phyloP scores from a whole-genome alignment of 2,329 filamentous ascomycete genomes.

The Grosmannia serpens region DNA sequence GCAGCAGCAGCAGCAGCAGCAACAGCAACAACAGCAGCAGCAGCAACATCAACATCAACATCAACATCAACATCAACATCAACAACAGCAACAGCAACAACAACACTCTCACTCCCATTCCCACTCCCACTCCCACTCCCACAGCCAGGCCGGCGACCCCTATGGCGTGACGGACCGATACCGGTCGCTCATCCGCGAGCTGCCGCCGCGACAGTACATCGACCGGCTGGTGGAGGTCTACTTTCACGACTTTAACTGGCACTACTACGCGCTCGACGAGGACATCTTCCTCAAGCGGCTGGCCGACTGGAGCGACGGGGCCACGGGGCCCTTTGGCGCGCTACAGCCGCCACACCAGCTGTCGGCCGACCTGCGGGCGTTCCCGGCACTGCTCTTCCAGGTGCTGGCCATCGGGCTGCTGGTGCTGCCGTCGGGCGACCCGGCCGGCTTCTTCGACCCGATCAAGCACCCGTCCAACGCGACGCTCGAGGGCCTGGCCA shows the following conservation, averaged over 20 bases:
- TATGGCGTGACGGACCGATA: conserved; percentile 43
- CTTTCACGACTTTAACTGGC: conserved; percentile 47
- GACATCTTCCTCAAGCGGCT: conserved; percentile 39
- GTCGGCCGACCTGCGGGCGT: conserved; percentile 38
- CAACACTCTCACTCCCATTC: too few species aligned
- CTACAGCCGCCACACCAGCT: conserved; percentile 38
- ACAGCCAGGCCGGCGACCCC: conserved; percentile 18
- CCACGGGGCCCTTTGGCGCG: conserved; percentile 31
- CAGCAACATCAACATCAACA: background rate
- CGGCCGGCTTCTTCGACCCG: conserved; percentile 37
- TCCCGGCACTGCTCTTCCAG: conserved; percentile 50
- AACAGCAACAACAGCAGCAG: too few species aligned
- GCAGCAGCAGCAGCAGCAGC: too few species aligned
- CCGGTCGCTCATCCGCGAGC: conserved; percentile 43
- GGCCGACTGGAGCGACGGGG: conserved; percentile 39
- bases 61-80: too few species aligned
- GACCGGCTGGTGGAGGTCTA: conserved; percentile 43
- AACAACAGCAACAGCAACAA: too few species aligned
- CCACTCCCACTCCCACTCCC: too few species aligned
- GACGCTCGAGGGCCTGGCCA: conserved; percentile 48
- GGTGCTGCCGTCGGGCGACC: conserved; percentile 30
- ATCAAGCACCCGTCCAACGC: conserved; percentile 48
- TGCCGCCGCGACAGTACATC: conserved; percentile 42
- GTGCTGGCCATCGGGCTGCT: conserved; percentile 43
- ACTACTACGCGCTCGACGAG: conserved; percentile 45